Evolutionary conservation across 768 basidiomycete species (phyloP).

Genomic region (Roridomyces roridus): DNA sequence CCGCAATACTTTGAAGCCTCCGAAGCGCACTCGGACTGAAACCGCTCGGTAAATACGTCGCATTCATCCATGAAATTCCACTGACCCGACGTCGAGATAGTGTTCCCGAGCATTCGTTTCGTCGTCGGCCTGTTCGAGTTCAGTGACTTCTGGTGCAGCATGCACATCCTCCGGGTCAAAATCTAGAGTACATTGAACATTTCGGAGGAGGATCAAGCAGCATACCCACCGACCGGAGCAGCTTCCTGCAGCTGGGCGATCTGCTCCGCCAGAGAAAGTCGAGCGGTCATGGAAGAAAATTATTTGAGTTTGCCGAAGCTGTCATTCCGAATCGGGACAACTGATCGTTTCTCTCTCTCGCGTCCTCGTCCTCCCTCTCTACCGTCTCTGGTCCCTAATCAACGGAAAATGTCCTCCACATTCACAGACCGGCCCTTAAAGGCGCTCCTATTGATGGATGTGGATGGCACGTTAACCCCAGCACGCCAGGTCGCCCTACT

Average conservation of each 20-base stretch:
- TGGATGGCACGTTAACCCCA: constrained; percentile 76
- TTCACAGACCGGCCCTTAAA: constrained; percentile 69
- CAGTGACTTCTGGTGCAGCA: constrained; percentile 50
- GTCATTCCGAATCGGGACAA: not conserved
- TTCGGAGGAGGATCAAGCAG: not conserved
- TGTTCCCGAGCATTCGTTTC: constrained; percentile 63
- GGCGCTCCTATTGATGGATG: constrained; percentile 82
- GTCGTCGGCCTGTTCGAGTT: constrained; percentile 43
- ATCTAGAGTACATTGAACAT: constrained; percentile 46
- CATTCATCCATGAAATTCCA: constrained; percentile 1
- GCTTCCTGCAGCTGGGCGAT: constrained; percentile 80
- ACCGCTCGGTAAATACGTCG: not conserved
- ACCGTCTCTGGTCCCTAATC: too few species aligned
- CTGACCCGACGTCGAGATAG: constrained; percentile 86
- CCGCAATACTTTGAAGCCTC: constrained; percentile 65
- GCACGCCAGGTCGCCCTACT: constrained; percentile 63
- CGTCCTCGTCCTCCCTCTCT: too few species aligned
- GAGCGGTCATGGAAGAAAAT: constrained; percentile 15
- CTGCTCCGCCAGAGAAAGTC: constrained; percentile 77
- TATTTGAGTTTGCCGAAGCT: not conserved
- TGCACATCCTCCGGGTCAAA: constrained; percentile 79
- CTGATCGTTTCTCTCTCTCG: not conserved
- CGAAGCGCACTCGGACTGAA: constrained; percentile 73
- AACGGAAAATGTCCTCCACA: constrained; percentile 36
- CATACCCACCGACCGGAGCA: constrained; percentile 65